Evolutionary conservation across 2,329 filamentous ascomycete species (phyloP), one percentile per base, ranked within the genome.

Genomic region (Pezicula neosporulosa): DNA sequence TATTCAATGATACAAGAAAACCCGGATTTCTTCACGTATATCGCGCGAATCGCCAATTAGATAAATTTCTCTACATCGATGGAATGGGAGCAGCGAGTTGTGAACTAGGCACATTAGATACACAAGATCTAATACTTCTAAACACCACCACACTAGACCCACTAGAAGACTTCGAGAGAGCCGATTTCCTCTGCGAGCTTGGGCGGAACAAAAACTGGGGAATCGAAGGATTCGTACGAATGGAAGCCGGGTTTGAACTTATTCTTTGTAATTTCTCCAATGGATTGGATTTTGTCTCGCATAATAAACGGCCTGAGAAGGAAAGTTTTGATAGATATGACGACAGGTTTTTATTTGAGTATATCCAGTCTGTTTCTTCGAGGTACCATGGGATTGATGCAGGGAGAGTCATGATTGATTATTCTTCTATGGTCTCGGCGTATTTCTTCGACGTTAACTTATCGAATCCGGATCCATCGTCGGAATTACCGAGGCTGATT

Each of bases 161-260:
- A 21, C 21, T 21, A 21, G 21, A 21, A 21, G 21, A 21, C 21
- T 21, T 21, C 21, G 21, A 21, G 5, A 21, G 21, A 21, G 21
- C 21, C 21, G 21, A 21, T 21, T 21, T 21, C 21, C 21, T 21
- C 5, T 37, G 35, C 16, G 12, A 37, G 4, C 35, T 13, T 6
- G 35, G 35, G 35, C 74, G 75, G 54, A 54, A 15, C 49, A 19
- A 63, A 83, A 78, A 78, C 13, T 46, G 44, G 44, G 24, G n/a
- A n/a, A 73, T 86, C 16, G 80, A 87, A 59, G 83, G 82, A 0
- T 70, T 87, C 15, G 65, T 87, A 3, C 77, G 85, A 10, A 83
- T 83, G 75, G 85, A 89, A 60, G 75, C 77, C 27, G 85, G 85
- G 0, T 87, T 87, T 56, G 85, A 89, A 66, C 73, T 86, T 50